A percentile compares a stretch with the other conserved stretches of the same genome.
phyloP scores from a whole-genome alignment of 176 grass and related monocot species.

The Zoysia japonica region DNA sequence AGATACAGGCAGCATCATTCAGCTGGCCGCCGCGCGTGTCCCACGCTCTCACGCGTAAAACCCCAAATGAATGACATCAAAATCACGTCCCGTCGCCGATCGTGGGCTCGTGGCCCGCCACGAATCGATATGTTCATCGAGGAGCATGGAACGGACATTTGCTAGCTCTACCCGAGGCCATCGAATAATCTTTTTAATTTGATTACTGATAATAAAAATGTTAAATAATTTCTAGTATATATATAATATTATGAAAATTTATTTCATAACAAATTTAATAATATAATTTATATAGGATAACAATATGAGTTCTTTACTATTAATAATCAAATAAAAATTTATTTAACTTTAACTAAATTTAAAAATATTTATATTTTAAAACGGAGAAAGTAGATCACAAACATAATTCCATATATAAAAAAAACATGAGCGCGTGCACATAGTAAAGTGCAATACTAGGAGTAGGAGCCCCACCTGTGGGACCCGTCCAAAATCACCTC shows the following conservation, averaged over 20 bases:
- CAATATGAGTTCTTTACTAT: too few relatives aligned
- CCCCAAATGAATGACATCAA: neutral
- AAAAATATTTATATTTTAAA: too few relatives aligned
- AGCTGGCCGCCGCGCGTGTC: neutral
- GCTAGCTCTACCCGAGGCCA: neutral
- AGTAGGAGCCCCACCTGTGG: neutral
- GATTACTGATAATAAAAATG: too few relatives aligned
- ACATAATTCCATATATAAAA: too few relatives aligned
- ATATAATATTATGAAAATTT: too few relatives aligned
- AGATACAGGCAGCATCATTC: neutral
- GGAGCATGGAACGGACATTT: neutral
- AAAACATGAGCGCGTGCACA: neutral
- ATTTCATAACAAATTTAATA: too few relatives aligned
- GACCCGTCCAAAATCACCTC: neutral
- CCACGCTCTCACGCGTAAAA: constrained; percentile 32
- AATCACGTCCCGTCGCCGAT: neutral
- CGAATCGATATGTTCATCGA: neutral
- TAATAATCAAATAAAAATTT: too few relatives aligned
- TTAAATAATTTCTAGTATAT: too few relatives aligned
- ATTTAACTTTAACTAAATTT: too few relatives aligned
- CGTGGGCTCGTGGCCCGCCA: neutral
- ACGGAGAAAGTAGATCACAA: too few relatives aligned
- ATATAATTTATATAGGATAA: too few relatives aligned
- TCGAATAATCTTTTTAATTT: too few relatives aligned
- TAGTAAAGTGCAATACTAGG: constrained; percentile 6